Percentiles rank a stretch among this genome's conserved stretches.
phyloP scores from a whole-genome alignment of 805 yeast genomes.

The Candida ortonii region DNA sequence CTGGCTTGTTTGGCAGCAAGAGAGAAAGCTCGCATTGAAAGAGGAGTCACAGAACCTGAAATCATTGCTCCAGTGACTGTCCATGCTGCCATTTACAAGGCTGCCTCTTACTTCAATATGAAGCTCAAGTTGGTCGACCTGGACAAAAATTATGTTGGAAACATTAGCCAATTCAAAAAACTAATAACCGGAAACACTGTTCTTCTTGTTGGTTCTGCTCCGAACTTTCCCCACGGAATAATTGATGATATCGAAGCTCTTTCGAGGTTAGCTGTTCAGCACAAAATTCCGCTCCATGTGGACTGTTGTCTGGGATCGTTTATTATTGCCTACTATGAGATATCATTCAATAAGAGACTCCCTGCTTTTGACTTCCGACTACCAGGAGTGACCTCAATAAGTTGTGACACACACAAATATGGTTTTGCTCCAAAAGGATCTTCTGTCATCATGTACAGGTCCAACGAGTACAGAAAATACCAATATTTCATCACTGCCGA shows the following conservation, averaged over 20 bases:
- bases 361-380: conserved; percentile 81
- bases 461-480: conserved; percentile 59
- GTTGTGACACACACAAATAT: conserved; percentile 99
- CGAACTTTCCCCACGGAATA: conserved; percentile 96
- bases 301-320: conserved; percentile 96
- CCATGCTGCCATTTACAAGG: conserved; percentile 95
- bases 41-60: conserved; percentile 72
- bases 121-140: conserved; percentile 76
- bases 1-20: conserved; percentile 88
- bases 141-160: conserved; percentile 66
- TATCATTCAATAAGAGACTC: conserved; percentile 37
- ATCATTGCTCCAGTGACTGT: conserved; percentile 85
- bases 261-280: conserved; percentile 58
- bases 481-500: conserved; percentile 82
- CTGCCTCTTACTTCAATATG: conserved; percentile 86
- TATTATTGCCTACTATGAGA: conserved; percentile 73
- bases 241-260: conserved; percentile 82
- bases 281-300: conserved; percentile 86
- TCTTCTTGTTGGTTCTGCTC: conserved; percentile 87
- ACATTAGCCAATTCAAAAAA: conserved; percentile 55
- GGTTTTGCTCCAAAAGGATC: conserved; percentile 99
- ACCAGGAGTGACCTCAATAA: conserved; percentile 92
- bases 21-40: conserved; percentile 58
- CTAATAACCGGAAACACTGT: conserved; percentile 79
- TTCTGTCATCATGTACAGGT: conserved; percentile 86